Percentiles rank a stretch among this genome's conserved stretches.
Evolutionary conservation across 2,329 filamentous ascomycete genomes (phyloP).

Genomic region (Paramyrothecium roridum): DNA sequence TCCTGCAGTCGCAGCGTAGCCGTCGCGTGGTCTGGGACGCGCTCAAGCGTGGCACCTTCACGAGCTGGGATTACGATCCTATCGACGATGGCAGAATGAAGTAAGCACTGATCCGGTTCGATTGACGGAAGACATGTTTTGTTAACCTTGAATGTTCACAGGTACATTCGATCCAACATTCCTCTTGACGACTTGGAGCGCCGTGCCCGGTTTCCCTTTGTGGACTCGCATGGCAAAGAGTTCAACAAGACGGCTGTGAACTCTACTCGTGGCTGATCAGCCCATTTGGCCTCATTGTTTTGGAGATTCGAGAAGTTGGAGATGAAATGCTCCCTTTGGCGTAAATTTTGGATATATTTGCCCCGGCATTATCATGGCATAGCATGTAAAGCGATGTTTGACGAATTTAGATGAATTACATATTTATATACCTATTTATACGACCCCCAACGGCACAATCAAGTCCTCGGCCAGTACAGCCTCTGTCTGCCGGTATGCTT

Average conservation of each 20-base stretch:
- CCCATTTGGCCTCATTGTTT: not conserved
- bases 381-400: not conserved
- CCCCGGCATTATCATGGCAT: not conserved
- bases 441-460: not conserved
- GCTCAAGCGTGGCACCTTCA: slow-evolving; percentile 70
- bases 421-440: not conserved
- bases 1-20: slow-evolving; percentile 74
- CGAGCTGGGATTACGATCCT: slow-evolving; percentile 84
- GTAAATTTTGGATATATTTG: not conserved
- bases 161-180: slow-evolving; percentile 83
- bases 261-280: slow-evolving; percentile 23
- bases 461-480: not conserved
- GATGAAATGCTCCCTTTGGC: slow-evolving; percentile 6
- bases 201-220: slow-evolving; percentile 67
- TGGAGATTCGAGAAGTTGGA: not conserved
- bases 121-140: slow-evolving; percentile 28
- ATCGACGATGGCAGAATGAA: slow-evolving; percentile 65
- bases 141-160: slow-evolving; percentile 24
- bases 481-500: not conserved
- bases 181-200: slow-evolving; percentile 78
- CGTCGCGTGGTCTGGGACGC: slow-evolving; percentile 77
- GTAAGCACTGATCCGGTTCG: slow-evolving; percentile 34
- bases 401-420: not conserved
- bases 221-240: slow-evolving; percentile 53
- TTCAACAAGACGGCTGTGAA: slow-evolving; percentile 35